These are phyloP conservation scores for Boletellus ananiceps DNA, from an alignment of 768 basidiomycete species.

Conservation along the genomic window DNA sequence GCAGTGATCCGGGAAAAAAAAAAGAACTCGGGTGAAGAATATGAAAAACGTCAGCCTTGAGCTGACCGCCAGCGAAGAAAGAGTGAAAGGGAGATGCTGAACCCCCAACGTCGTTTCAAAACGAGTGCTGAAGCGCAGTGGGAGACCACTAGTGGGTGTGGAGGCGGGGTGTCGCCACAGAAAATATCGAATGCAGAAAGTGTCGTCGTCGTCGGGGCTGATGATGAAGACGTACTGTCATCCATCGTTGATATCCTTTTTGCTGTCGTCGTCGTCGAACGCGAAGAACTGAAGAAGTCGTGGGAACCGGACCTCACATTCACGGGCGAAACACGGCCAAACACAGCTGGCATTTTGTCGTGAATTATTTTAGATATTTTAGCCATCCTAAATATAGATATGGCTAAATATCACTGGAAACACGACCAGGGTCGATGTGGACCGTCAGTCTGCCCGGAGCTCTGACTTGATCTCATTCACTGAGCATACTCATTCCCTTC, in stretches of 20 bases:
- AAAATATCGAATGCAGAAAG: slow-evolving; percentile 42
- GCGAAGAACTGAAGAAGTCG: not conserved
- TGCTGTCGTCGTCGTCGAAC: slow-evolving; percentile 16
- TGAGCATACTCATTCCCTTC: too few species aligned
- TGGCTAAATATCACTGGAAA: too few species aligned
- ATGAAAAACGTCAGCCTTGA: slow-evolving; percentile 32
- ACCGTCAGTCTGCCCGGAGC: too few species aligned
- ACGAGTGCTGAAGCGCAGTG: slow-evolving; percentile 30
- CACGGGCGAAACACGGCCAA: slow-evolving; percentile 13
- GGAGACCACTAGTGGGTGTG: slow-evolving; percentile 27
- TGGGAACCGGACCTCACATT: not conserved
- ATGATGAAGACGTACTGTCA: slow-evolving; percentile 84
- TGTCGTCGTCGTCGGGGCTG: slow-evolving; percentile 61
- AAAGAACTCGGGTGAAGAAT: slow-evolving; percentile 9
- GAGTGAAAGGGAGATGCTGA: slow-evolving; percentile 14
- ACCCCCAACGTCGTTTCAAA: slow-evolving; percentile 26
- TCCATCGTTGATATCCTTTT: slow-evolving; percentile 41
- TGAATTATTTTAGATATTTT: too few species aligned
- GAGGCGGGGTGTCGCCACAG: slow-evolving; percentile 33
- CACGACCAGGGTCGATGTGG: too few species aligned
- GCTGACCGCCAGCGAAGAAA: slow-evolving; percentile 25
- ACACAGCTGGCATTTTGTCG: slow-evolving; percentile 8
- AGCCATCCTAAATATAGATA: too few species aligned
- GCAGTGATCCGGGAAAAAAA: slow-evolving; percentile 7
- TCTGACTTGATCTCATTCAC: too few species aligned